Evolutionary conservation across 768 basidiomycete species (phyloP).

Genomic region (Pulveroboletus sp.): DNA sequence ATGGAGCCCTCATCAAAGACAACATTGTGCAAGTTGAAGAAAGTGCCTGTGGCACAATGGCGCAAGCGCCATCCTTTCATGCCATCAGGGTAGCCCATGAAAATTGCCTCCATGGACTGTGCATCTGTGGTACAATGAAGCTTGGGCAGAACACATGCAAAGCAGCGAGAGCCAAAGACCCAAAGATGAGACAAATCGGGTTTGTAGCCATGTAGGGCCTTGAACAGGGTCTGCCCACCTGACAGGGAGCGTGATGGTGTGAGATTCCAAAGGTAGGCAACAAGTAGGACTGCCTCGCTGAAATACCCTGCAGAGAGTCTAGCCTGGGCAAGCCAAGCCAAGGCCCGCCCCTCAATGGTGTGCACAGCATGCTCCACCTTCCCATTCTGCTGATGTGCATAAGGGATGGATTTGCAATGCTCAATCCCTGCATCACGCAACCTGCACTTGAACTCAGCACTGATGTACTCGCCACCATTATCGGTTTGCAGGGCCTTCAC

Average conservation of each 20-base stretch:
- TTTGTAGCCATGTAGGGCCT: not conserved
- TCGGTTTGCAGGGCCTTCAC: not conserved
- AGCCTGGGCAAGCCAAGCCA: not conserved
- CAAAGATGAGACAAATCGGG: not conserved
- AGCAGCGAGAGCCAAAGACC: not conserved
- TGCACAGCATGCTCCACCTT: slow-evolving; percentile 24
- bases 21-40: not conserved
- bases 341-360: not conserved
- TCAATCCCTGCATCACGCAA: slow-evolving; percentile 13
- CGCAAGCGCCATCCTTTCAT: not conserved
- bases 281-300: slow-evolving; percentile 4
- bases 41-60: not conserved
- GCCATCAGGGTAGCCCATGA: not conserved
- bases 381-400: slow-evolving; percentile 34
- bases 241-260: not conserved
- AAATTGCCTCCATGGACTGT: not conserved
- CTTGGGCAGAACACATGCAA: not conserved
- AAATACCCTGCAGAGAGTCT: not conserved
- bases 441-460: not conserved
- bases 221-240: not conserved
- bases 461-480: slow-evolving; percentile 1
- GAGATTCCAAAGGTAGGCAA: slow-evolving; percentile 1
- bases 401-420: slow-evolving; percentile 22
- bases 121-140: not conserved
- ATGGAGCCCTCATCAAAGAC: not conserved